Evolutionary conservation across 139 green algal species (phyloP).

Genomic region (Limnomonas spitsbergensis): DNA sequence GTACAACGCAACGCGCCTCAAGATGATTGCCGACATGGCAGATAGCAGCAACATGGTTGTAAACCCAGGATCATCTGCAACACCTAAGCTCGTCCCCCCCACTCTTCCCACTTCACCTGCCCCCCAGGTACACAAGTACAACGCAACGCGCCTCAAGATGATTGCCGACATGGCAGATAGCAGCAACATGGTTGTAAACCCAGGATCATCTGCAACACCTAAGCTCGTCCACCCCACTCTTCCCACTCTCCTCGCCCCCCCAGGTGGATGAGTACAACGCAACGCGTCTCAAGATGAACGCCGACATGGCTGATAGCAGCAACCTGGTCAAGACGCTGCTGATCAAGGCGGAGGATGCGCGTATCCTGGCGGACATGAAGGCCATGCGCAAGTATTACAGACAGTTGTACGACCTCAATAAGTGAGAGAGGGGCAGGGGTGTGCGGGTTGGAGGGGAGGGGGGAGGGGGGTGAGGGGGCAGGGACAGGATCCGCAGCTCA

Average conservation of each 20-base stretch:
- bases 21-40: not conserved
- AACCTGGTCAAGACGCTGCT: conserved; percentile 59
- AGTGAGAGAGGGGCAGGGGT: too few species aligned
- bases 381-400: conserved; percentile 39
- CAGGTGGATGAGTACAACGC: conserved; percentile 65
- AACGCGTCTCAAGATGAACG: conserved; percentile 53
- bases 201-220: not conserved
- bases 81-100: not conserved
- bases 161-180: not conserved
- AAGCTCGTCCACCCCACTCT: not conserved
- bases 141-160: not conserved
- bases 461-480: not conserved
- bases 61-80: not conserved
- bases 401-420: conserved; percentile 64
- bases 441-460: not conserved
- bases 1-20: not conserved
- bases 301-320: conserved; percentile 57
- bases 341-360: conserved; percentile 69
- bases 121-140: conserved; percentile 51
- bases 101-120: not conserved
- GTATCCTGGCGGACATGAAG: conserved; percentile 63
- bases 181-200: not conserved
- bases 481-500: not conserved
- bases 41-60: not conserved
- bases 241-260: not conserved